Conservation (phyloP, 306 rosid genomes). For the Vigna unguiculata region DNA sequence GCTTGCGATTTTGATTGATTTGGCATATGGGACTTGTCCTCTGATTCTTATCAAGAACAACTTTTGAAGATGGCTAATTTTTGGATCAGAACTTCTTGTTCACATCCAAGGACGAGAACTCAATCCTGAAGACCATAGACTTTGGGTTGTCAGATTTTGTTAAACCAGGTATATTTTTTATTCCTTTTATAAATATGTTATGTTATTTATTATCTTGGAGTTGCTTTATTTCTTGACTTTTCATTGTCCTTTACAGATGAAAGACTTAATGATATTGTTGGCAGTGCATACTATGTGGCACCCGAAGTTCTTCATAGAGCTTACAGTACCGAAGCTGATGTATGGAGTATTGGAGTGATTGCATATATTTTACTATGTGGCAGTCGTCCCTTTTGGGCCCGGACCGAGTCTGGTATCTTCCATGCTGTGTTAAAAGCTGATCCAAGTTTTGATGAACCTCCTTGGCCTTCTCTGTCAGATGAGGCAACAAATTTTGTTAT, state of each 20-base stretch:
- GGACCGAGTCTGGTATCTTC: conserved; percentile 87
- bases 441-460: conserved; percentile 79
- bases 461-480: conserved; percentile 78
- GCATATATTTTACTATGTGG: conserved; percentile 87
- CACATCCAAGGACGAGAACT: conserved; percentile 75
- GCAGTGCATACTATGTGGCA: conserved; percentile 27
- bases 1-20: conserved; percentile 14
- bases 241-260: conserved; percentile 65
- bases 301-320: conserved; percentile 29
- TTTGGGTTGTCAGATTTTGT: conserved; percentile 92
- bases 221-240: conserved; percentile 34
- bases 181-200: conserved; percentile 1
- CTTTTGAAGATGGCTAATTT: conserved; percentile 46
- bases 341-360: conserved; percentile 89
- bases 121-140: conserved; percentile 85
- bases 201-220: conserved; percentile 6
- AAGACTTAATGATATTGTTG: conserved; percentile 69
- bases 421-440: conserved; percentile 79
- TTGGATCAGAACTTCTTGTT: conserved; percentile 79
- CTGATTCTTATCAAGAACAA: conserved; percentile 38
- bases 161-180: conserved; percentile 64
- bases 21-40: conserved; percentile 12
- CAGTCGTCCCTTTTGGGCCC: conserved; percentile 92
- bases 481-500: conserved; percentile 74
- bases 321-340: conserved; percentile 49